These are phyloP conservation scores for Dioscorea alata DNA, from an alignment of 106 monocot species.

Conservation along the genomic window DNA sequence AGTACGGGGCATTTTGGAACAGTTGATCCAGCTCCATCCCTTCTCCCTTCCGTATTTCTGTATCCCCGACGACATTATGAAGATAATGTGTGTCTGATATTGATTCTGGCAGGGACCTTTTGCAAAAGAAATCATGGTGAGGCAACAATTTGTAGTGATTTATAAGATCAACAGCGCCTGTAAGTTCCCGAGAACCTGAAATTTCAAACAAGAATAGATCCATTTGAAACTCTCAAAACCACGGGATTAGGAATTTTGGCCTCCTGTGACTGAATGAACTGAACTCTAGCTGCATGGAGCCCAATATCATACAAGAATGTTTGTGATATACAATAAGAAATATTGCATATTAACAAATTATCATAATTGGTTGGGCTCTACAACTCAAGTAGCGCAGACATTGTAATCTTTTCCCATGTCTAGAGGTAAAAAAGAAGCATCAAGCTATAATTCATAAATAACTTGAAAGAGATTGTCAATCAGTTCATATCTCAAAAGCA, in stretches of 20 bases:
- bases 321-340: background rate
- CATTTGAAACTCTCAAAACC: background rate
- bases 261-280: background rate
- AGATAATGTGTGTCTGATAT: constrained; percentile 96
- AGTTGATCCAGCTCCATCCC: constrained; percentile 96
- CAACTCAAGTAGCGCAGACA: too few species aligned
- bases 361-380: background rate
- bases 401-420: too few species aligned
- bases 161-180: constrained; percentile 90
- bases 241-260: too few species aligned
- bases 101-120: constrained; percentile 59
- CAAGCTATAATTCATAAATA: too few species aligned
- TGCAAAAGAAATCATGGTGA: constrained; percentile 96
- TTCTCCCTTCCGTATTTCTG: constrained; percentile 90
- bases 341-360: background rate
- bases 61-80: constrained; percentile 90
- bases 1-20: constrained; percentile 50
- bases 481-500: too few species aligned
- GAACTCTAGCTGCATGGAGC: background rate
- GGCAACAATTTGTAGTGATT: constrained; percentile 73
- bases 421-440: too few species aligned
- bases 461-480: too few species aligned
- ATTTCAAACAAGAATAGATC: constrained; percentile 13
- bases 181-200: constrained; percentile 86
- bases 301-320: background rate